phyloP scores from a whole-genome alignment of 176 grass and related monocot genomes.

The Bromus sterilis region DNA sequence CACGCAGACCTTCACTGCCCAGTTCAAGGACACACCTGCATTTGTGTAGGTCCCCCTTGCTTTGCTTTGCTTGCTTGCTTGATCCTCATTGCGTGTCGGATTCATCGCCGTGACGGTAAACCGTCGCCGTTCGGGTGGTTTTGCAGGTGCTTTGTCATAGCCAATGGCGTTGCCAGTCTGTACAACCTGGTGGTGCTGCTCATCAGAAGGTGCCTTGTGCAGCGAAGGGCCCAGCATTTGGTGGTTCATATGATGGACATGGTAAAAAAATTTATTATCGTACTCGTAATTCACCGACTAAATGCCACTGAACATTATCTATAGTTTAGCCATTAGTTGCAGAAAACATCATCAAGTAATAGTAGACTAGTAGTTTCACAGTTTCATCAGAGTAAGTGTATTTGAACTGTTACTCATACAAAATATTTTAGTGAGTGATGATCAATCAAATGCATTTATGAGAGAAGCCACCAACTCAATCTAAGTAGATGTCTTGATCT shows the following conservation, averaged over 20 bases:
- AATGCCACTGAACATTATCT: neutral
- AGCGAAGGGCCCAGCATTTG: constrained; percentile 28
- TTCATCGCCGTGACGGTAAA: neutral
- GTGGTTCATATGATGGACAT: constrained; percentile 43
- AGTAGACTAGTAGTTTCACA: neutral
- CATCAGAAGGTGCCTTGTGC: constrained; percentile 15
- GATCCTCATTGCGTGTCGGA: neutral
- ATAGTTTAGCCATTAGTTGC: neutral
- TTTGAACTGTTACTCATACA: neutral
- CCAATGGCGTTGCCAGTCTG: constrained; percentile 46
- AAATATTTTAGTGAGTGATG: neutral
- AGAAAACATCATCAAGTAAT: too few species aligned
- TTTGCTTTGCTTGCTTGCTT: neutral
- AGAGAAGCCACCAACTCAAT: constrained; percentile 2
- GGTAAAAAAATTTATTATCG: constrained; percentile 31
- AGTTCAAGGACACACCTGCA: constrained; percentile 61
- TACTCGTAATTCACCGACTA: neutral
- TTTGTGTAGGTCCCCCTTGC: constrained; percentile 47
- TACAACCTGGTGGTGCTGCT: constrained; percentile 51
- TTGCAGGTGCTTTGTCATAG: constrained; percentile 65
- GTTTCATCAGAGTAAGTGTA: neutral
- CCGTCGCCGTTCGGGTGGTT: neutral
- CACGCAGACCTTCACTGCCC: constrained; percentile 48
- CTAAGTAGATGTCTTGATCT: neutral
- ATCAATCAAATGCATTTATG: neutral